A percentile compares a stretch with the other conserved stretches of the same genome.
Evolutionary conservation across 139 green algal species (phyloP).

Genomic region (Tetradesmus obliquus): DNA sequence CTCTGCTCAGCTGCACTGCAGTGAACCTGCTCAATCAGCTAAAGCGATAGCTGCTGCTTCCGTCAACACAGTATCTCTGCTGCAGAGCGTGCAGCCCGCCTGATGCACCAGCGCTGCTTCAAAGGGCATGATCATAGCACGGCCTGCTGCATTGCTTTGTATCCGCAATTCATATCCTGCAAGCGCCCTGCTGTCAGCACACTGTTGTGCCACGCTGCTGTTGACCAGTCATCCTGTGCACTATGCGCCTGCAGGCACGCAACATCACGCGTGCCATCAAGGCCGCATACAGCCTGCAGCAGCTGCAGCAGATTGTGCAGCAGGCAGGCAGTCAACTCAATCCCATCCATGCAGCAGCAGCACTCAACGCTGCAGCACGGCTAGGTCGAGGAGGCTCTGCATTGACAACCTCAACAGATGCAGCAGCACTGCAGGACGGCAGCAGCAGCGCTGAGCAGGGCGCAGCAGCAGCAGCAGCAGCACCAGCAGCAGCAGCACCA

Average conservation of each 20-base stretch:
- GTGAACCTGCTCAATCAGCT: too few relatives aligned
- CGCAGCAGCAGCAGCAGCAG: neutral
- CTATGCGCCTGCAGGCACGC: neutral
- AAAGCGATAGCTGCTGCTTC: too few relatives aligned
- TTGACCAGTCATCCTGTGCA: neutral
- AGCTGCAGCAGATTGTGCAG: slow-evolving; percentile 17
- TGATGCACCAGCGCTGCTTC: too few relatives aligned
- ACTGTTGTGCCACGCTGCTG: too few relatives aligned
- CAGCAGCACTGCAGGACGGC: neutral
- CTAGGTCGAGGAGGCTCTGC: neutral
- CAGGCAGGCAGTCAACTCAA: neutral
- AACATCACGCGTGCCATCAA: neutral
- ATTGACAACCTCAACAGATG: neutral
- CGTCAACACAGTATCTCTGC: neutral
- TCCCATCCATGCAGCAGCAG: slow-evolving; percentile 13
- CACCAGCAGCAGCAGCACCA: neutral
- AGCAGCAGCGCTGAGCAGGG: neutral
- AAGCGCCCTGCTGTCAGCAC: too few relatives aligned
- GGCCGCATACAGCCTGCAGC: neutral
- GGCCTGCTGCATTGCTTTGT: too few relatives aligned
- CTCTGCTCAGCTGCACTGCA: too few relatives aligned
- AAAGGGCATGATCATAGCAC: too few relatives aligned
- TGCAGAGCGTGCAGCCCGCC: neutral
- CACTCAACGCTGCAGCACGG: neutral
- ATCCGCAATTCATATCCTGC: too few relatives aligned